Base-by-base conservation (phyloP, 148 eudicot species). In the Chenopodium quinoa region DNA sequence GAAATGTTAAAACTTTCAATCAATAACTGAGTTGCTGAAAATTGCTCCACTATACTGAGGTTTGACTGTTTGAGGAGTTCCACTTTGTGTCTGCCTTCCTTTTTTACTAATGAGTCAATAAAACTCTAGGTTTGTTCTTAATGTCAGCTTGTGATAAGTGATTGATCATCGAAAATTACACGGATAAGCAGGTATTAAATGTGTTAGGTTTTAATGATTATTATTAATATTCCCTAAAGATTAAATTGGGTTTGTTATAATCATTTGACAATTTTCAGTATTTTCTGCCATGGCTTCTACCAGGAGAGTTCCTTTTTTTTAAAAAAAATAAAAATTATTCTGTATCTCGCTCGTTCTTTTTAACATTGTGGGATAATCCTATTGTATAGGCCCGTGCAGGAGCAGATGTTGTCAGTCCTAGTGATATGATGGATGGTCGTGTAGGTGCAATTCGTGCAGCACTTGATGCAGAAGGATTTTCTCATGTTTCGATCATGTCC, bases 351-450 rank as follows among this genome's bases (percentile, higher is more conserved):
- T 25, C 47, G 13, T 40, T 10, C 44, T 47, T 32, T 66, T 77
- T 5, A 47, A 20, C 62, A 37, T 27, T 9, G 19, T 66, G 9
- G 22, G 2, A 52, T 11, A 9, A 67, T 22, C 85, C 62, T 62
- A 71, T 8, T 80, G 75, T 60, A 63, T 84, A 96, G 99, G 99
- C 99, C 46, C 92, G 94, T 73, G 99, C 99, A 75, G 99, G 99
- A 67, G 99, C 98, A 25, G 98, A 96, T 87, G 94, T 96, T 81
- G 90, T 96, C 72, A 96, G 99, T 76, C 99, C 99, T n/a, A 96
- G 99, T 90, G 99, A 96, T 84, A 96, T 96, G 99, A 96, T 96
- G 99, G 99, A 96, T 85, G 99, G 98, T 48, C 99, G 99, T 82
- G 87, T 96, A 8, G 99, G 98, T 77, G 97, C 98, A 68, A 91